Conservation (phyloP, 202 grass and related monocot species). For the Zoysia matrella region DNA sequence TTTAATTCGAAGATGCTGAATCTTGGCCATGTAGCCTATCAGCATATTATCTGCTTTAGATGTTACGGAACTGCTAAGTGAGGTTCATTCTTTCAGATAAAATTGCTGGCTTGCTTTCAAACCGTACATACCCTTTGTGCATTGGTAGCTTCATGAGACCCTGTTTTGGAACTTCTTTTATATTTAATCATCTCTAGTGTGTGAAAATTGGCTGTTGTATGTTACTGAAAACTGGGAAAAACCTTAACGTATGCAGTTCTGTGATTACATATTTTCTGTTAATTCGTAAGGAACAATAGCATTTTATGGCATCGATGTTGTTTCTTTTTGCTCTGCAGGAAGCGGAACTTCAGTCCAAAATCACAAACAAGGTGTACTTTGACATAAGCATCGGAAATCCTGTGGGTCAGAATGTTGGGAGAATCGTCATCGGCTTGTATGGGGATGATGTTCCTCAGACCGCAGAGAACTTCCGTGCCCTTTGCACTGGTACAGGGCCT, state of each 20-base stretch:
- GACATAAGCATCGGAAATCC: constrained; percentile 83
- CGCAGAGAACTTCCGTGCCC: constrained; percentile 84
- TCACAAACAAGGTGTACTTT: constrained; percentile 93
- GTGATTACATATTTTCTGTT: not conserved
- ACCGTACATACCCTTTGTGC: too few relatives aligned
- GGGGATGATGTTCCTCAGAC: constrained; percentile 89
- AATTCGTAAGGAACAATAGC: not conserved
- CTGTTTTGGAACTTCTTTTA: too few relatives aligned
- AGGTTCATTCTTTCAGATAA: too few relatives aligned
- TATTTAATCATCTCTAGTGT: too few relatives aligned
- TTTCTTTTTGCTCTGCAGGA: constrained; percentile 45
- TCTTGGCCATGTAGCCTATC: not conserved
- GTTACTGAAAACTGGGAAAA: not conserved
- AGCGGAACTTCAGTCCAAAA: constrained; percentile 67
- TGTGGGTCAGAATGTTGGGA: constrained; percentile 64
- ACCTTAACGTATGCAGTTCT: not conserved
- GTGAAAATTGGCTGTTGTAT: not conserved
- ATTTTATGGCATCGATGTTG: not conserved
- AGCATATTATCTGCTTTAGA: too few relatives aligned
- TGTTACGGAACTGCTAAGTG: too few relatives aligned
- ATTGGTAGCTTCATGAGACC: too few relatives aligned
- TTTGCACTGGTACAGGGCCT: constrained; percentile 65
- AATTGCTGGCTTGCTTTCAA: too few relatives aligned
- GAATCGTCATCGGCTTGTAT: constrained; percentile 78
- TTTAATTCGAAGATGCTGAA: not conserved